Percentiles rank a stretch among this genome's conserved stretches.
These are phyloP conservation scores for Chlorencoelia australis DNA, from an alignment of 2,329 filamentous ascomycete genomes.

Conservation along the genomic window DNA sequence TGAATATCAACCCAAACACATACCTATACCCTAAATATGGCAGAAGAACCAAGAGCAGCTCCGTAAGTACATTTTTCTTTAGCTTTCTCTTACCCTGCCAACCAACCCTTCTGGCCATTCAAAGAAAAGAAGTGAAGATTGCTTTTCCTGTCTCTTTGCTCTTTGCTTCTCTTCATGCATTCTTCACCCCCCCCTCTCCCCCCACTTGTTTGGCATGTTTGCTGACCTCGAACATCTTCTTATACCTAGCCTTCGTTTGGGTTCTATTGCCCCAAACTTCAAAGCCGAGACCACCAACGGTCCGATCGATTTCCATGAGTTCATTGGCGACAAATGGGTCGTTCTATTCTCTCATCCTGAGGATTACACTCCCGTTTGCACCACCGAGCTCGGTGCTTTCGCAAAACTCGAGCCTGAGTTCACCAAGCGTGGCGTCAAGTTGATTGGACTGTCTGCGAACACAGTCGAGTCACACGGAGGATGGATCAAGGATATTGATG, in stretches of 20 bases:
- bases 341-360: slow-evolving; percentile 79
- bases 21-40: slow-evolving; percentile 8
- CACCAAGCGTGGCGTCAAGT: slow-evolving; percentile 75
- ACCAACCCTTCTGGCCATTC: background rate
- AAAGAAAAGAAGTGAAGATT: too few species aligned
- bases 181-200: too few species aligned
- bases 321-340: slow-evolving; percentile 69
- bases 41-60: slow-evolving; percentile 11
- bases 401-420: slow-evolving; percentile 85
- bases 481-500: slow-evolving; percentile 86
- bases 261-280: slow-evolving; percentile 68
- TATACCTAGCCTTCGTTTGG: slow-evolving; percentile 48
- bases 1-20: background rate
- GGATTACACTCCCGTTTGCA: slow-evolving; percentile 93
- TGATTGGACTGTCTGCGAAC: slow-evolving; percentile 86
- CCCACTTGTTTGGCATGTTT: too few species aligned
- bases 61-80: slow-evolving; percentile 10
- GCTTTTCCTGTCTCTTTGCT: too few species aligned
- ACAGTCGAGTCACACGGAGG: slow-evolving; percentile 71
- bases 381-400: slow-evolving; percentile 88
- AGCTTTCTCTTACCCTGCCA: background rate
- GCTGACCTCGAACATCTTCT: too few species aligned
- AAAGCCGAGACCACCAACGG: slow-evolving; percentile 70
- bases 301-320: slow-evolving; percentile 74
- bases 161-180: background rate